These are phyloP conservation scores for Cutaneotrichosporon mucoides DNA, from an alignment of 1,284 basidiomycete species.

Conservation along the genomic window DNA sequence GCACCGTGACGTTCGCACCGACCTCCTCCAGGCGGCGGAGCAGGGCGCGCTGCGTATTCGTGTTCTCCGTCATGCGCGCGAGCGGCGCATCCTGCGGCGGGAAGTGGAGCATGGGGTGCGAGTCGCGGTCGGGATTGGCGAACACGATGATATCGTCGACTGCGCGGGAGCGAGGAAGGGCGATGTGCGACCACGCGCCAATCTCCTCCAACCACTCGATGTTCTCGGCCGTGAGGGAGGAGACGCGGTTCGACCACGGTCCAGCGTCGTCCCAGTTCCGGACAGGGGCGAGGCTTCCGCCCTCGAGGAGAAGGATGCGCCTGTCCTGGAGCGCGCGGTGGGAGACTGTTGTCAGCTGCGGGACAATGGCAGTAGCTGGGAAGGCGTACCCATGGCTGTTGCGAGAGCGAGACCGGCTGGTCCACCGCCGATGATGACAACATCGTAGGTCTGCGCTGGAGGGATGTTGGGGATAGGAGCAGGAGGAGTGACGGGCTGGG, in stretches of 20 bases:
- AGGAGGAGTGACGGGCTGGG: background rate
- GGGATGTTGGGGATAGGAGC: conserved; percentile 21
- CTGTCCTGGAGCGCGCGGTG: conserved; percentile 11
- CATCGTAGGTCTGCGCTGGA: conserved; percentile 56
- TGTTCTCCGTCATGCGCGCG: conserved; percentile 80
- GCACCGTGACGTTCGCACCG: conserved; percentile 30
- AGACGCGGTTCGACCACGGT: conserved; percentile 79
- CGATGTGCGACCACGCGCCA: conserved; percentile 78
- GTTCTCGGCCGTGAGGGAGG: conserved; percentile 82
- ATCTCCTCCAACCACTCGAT: conserved; percentile 69
- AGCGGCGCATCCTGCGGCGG: conserved; percentile 52
- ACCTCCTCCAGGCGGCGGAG: conserved; percentile 52
- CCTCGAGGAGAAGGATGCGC: conserved; percentile 69
- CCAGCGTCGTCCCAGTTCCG: conserved; percentile 62
- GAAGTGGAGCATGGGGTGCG: conserved; percentile 42
- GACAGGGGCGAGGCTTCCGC: conserved; percentile 65
- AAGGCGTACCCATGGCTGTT: conserved; percentile 67
- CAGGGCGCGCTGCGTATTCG: conserved; percentile 81
- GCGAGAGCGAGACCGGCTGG: conserved; percentile 88
- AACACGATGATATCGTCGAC: conserved; percentile 89
- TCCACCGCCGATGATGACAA: conserved; percentile 92
- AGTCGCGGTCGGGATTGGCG: conserved; percentile 53
- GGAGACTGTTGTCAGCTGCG: conserved; percentile 11
- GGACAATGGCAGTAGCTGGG: too few species aligned
- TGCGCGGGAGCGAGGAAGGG: conserved; percentile 62